Evolutionary conservation across 768 basidiomycete genomes (phyloP).

Genomic region (Amanita pallidorosea): DNA sequence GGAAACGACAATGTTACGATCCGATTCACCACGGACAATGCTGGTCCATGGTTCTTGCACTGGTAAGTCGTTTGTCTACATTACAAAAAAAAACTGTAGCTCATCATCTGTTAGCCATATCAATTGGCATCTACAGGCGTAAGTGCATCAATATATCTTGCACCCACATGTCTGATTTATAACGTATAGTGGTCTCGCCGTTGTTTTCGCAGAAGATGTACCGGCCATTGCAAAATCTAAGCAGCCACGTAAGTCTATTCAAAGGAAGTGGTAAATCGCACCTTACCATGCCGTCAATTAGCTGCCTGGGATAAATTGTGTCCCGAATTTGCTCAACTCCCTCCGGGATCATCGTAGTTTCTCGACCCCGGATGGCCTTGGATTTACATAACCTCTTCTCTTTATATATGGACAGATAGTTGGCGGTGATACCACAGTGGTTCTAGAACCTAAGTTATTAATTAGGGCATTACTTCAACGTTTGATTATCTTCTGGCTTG

Average conservation of each 20-base stretch:
- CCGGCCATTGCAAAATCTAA: constrained; percentile 9
- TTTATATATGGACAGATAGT: not conserved
- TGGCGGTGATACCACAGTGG: not conserved
- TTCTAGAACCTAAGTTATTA: too few relatives aligned
- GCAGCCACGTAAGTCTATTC: constrained; percentile 14
- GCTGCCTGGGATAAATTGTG: constrained; percentile 12
- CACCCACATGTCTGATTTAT: not conserved
- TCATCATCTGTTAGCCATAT: constrained; percentile 19
- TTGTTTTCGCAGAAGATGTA: constrained; percentile 25
- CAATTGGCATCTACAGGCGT: constrained; percentile 37
- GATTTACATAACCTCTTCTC: not conserved
- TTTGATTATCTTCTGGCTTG: too few relatives aligned
- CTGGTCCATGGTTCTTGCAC: constrained; percentile 40
- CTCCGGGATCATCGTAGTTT: too few relatives aligned
- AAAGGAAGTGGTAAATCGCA: not conserved
- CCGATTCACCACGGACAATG: constrained; percentile 53
- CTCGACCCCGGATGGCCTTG: too few relatives aligned
- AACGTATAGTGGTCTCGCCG: constrained; percentile 17
- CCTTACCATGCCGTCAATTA: not conserved
- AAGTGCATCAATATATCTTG: constrained; percentile 5
- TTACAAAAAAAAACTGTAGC: not conserved
- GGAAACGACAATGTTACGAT: constrained; percentile 33
- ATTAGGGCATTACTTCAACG: too few relatives aligned
- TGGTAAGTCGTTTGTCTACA: constrained; percentile 14
- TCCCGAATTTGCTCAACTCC: not conserved